phyloP scores from a whole-genome alignment of 192 early-diverging fungal species.

The Umbelopsis vinacea region DNA sequence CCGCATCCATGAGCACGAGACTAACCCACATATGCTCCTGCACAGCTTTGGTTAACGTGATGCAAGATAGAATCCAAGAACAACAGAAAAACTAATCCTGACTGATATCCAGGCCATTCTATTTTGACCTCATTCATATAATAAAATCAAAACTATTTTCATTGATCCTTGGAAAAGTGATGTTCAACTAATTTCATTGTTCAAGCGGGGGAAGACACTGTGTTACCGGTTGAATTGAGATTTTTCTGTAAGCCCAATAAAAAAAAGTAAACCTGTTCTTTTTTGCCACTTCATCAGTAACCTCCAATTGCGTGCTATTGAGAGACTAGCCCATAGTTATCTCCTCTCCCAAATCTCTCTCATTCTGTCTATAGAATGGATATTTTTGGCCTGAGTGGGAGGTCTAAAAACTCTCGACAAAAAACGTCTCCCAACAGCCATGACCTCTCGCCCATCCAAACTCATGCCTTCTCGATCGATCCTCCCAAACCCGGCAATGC shows the following conservation, averaged over 20 bases:
- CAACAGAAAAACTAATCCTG: constrained; percentile 36
- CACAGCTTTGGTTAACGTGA: constrained; percentile 56
- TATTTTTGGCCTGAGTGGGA: constrained; percentile 33
- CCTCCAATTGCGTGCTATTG: constrained; percentile 1
- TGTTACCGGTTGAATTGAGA: not conserved
- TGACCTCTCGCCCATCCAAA: constrained; percentile 11
- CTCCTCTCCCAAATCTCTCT: not conserved
- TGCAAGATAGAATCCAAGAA: constrained; percentile 58
- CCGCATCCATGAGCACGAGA: not conserved
- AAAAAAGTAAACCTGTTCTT: not conserved
- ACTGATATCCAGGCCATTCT: not conserved
- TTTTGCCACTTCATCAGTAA: not conserved
- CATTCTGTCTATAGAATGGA: constrained; percentile 30
- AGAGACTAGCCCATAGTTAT: not conserved
- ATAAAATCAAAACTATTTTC: not conserved
- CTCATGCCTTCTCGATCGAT: constrained; percentile 18
- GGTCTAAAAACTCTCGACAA: constrained; percentile 21
- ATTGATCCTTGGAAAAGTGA: not conserved
- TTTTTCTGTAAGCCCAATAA: not conserved
- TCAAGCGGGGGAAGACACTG: not conserved
- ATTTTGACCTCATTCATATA: not conserved
- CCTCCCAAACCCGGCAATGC: not conserved
- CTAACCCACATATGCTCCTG: not conserved
- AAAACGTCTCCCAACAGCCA: not conserved
- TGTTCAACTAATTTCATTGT: constrained; percentile 1